A percentile compares a stretch with the other conserved stretches of the same genome.
Evolutionary conservation across 371 early-diverging fungal species (phyloP).

Genomic region (Syncephalis fuscata): DNA sequence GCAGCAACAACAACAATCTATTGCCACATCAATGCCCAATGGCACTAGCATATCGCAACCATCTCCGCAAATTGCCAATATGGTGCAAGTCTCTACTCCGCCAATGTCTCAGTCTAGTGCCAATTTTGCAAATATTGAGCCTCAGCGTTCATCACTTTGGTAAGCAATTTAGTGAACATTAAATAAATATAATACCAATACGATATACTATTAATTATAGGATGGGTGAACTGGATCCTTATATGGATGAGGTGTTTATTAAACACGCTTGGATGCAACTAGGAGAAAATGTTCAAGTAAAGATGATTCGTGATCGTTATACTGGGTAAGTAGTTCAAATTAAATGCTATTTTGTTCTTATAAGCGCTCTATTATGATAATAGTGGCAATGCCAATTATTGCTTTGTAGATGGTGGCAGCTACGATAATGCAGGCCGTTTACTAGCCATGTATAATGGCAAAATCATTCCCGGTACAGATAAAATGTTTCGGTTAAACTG

Average conservation of each 20-base stretch:
- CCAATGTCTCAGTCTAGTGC: no score
- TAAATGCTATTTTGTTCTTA: not conserved
- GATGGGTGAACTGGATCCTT: conserved; percentile 71
- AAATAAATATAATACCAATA: no score
- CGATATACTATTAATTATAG: no score
- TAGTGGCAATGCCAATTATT: conserved; percentile 48
- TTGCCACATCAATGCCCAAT: no score
- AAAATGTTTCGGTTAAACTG: conserved; percentile 79
- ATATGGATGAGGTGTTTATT: conserved; percentile 71
- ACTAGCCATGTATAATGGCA: conserved; percentile 53
- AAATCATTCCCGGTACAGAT: conserved; percentile 58
- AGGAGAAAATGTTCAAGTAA: conserved; percentile 60
- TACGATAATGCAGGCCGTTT: conserved; percentile 41
- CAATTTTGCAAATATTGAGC: no score
- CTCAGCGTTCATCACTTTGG: no score
- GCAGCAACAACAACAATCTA: no score
- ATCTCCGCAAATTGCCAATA: no score
- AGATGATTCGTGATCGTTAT: conserved; percentile 71
- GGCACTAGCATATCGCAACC: no score
- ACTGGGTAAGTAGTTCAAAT: conserved; percentile 27
- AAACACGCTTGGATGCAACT: conserved; percentile 42
- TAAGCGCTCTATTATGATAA: not conserved
- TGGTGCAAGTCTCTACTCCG: no score
- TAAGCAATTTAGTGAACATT: no score
- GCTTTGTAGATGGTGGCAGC: conserved; percentile 51